Percentiles rank a stretch among this genome's conserved stretches.
Conservation (phyloP, 2,329 filamentous ascomycete species). For the Polychaeton citri region DNA sequence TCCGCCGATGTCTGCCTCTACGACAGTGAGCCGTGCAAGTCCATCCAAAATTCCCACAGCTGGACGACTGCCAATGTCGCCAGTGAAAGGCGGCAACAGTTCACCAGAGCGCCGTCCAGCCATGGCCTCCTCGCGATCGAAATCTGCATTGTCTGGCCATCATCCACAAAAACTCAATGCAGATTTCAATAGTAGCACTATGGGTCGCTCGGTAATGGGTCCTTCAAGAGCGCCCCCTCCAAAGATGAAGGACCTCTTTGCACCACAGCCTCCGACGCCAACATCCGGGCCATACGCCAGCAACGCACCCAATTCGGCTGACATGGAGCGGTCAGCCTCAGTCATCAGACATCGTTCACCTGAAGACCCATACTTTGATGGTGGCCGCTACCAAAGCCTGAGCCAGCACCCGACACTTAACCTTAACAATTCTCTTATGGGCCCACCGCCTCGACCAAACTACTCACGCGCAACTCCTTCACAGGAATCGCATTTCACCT, state of each 20-base stretch:
- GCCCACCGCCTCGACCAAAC: slow-evolving; percentile 2
- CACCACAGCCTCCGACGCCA: slow-evolving; percentile 29
- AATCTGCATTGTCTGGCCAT: slow-evolving; percentile 14
- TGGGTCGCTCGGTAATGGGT: slow-evolving; percentile 21
- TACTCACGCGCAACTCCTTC: slow-evolving; percentile 3
- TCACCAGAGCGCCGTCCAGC: slow-evolving; percentile 57
- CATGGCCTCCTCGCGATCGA: slow-evolving; percentile 4
- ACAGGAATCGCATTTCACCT: slow-evolving; percentile 5
- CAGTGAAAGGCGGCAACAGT: slow-evolving; percentile 58
- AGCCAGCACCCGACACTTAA: slow-evolving; percentile 7
- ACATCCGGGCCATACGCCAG: slow-evolving; percentile 26
- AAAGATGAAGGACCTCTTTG: slow-evolving; percentile 75
- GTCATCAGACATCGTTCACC: slow-evolving; percentile 50
- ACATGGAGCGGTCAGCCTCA: slow-evolving; percentile 39
- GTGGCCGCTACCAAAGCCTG: slow-evolving; percentile 15
- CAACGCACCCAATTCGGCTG: slow-evolving; percentile 23
- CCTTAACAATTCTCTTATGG: slow-evolving; percentile 4
- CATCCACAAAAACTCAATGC: slow-evolving; percentile 28
- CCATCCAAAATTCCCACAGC: slow-evolving; percentile 51
- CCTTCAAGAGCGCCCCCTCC: slow-evolving; percentile 57
- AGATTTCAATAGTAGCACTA: slow-evolving; percentile 27
- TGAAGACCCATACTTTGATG: slow-evolving; percentile 78
- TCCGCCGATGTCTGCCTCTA: slow-evolving; percentile 11
- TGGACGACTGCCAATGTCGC: slow-evolving; percentile 54
- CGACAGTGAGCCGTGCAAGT: slow-evolving; percentile 26